Evolutionary conservation across 352 stramenopile genomes (phyloP).

Genomic region (Globisporangium splendens): DNA sequence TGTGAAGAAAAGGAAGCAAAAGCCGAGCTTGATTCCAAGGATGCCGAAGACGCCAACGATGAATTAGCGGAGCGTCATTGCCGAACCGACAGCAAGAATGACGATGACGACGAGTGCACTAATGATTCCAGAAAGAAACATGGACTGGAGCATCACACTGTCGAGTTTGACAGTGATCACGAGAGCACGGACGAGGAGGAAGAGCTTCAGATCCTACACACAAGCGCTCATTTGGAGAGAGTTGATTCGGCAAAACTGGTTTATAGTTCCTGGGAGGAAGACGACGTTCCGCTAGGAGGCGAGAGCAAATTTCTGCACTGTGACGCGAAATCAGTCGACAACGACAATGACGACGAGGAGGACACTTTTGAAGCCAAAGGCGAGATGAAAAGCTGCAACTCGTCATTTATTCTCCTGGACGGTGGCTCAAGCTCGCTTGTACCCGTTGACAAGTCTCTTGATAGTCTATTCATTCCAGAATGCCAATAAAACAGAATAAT

Average conservation of each 20-base stretch:
- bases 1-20: background rate
- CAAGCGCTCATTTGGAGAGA: background rate
- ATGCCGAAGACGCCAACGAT: background rate
- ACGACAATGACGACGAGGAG: background rate
- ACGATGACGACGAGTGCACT: too few relatives aligned
- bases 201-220: background rate
- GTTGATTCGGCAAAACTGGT: background rate
- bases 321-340: background rate
- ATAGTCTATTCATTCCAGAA: constrained; percentile 13
- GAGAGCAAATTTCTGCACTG: constrained; percentile 24
- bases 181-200: background rate
- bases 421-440: constrained; percentile 25
- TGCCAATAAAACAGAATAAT: background rate
- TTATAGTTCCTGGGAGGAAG: constrained; percentile 2
- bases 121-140: too few relatives aligned
- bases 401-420: constrained; percentile 29
- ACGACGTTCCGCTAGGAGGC: constrained; percentile 18
- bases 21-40: too few relatives aligned
- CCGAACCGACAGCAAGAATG: background rate
- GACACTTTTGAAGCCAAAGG: constrained; percentile 4
- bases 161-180: background rate
- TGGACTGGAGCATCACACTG: background rate
- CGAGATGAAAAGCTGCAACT: constrained; percentile 20
- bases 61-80: background rate
- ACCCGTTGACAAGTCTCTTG: constrained; percentile 16